Evolutionary conservation across 345 rosid species (phyloP).

Genomic region (Lepidium didymum): DNA sequence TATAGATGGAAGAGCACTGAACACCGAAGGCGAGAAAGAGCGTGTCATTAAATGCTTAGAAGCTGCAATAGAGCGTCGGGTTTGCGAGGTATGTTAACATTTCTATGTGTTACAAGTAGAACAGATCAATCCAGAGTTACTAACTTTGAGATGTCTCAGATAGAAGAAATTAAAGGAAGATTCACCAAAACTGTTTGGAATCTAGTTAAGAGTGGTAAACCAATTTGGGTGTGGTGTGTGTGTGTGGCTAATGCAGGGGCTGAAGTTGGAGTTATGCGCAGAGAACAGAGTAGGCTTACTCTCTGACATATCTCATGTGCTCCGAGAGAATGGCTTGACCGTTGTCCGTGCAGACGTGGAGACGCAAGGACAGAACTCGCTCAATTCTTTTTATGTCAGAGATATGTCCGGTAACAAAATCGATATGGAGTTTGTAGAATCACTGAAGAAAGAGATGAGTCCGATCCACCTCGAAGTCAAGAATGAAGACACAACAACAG

Average conservation of each 20-base stretch:
- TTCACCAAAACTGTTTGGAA: conserved; percentile 46
- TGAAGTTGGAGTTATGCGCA: conserved; percentile 51
- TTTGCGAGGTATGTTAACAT: conserved; percentile 24
- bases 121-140: conserved; percentile 38
- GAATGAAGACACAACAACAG: conserved; percentile 14
- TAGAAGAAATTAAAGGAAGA: conserved; percentile 33
- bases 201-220: conserved; percentile 35
- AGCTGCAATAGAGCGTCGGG: conserved; percentile 86
- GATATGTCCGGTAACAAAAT: conserved; percentile 49
- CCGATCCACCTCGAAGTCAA: conserved; percentile 43
- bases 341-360: conserved; percentile 66
- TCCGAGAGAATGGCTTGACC: conserved; percentile 57
- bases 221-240: conserved; percentile 17
- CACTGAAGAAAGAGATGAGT: conserved; percentile 60
- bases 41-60: conserved; percentile 85
- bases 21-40: conserved; percentile 92
- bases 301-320: conserved; percentile 58
- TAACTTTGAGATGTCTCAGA: conserved; percentile 28
- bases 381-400: conserved; percentile 50
- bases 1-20: conserved; percentile 76
- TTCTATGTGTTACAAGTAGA: neutral
- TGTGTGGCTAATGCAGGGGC: conserved; percentile 44
- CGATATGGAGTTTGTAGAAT: conserved; percentile 55
- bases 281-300: conserved; percentile 52
- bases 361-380: conserved; percentile 49